A percentile compares a stretch with the other conserved stretches of the same genome.
These are phyloP conservation scores for Neurospora sublineolata DNA, from an alignment of 495 filamentous ascomycete species.

Conservation along the genomic window DNA sequence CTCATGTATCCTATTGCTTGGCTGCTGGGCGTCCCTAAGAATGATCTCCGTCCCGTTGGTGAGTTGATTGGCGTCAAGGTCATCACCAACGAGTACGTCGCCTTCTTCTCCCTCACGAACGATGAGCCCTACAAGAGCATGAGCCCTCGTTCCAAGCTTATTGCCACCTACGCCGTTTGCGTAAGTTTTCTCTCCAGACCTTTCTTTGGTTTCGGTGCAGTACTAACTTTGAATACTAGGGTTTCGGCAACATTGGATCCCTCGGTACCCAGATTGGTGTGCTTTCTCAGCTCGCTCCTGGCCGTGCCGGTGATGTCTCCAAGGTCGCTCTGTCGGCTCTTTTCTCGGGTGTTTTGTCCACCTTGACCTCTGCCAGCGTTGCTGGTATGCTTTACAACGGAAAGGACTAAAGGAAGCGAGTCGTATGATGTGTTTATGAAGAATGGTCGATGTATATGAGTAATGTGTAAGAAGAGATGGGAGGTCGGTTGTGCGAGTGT, in stretches of 20 bases:
- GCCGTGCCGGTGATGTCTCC: slow-evolving; percentile 61
- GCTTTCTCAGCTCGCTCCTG: slow-evolving; percentile 65
- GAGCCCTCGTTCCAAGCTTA: slow-evolving; percentile 56
- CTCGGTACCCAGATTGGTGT: slow-evolving; percentile 83
- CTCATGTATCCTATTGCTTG: slow-evolving; percentile 76
- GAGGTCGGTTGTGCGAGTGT: neutral
- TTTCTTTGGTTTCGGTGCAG: neutral
- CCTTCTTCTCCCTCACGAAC: slow-evolving; percentile 50
- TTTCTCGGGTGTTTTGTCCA: slow-evolving; percentile 65
- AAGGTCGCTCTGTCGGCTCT: slow-evolving; percentile 67
- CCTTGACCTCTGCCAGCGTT: slow-evolving; percentile 69
- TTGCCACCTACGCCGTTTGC: slow-evolving; percentile 84
- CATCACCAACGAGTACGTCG: slow-evolving; percentile 63
- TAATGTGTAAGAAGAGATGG: neutral
- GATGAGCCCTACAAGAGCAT: slow-evolving; percentile 46
- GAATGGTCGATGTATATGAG: neutral
- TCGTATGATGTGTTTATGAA: neutral
- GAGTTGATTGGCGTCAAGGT: slow-evolving; percentile 76
- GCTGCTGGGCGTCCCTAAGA: slow-evolving; percentile 68
- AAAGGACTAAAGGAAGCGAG: neutral
- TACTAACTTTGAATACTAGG: slow-evolving; percentile 59
- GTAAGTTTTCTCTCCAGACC: slow-evolving; percentile 38
- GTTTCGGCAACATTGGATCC: slow-evolving; percentile 71
- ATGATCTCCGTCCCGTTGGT: slow-evolving; percentile 60
- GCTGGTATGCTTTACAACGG: slow-evolving; percentile 46